Base-by-base conservation (phyloP, 108 stramenopile species). In the Nannochloropsis oceanica region DNA sequence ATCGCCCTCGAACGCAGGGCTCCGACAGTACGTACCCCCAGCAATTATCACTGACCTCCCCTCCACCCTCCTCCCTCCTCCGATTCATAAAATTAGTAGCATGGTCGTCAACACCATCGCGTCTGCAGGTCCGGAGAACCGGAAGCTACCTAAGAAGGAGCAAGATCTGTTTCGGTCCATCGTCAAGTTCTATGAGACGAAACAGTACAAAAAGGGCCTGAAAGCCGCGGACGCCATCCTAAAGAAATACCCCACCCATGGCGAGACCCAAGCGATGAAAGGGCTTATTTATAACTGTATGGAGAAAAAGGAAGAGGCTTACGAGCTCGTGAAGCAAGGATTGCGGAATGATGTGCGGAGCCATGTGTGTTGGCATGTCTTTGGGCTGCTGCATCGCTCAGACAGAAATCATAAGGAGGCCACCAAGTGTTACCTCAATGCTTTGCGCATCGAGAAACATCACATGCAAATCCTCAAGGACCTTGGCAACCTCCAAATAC, bases 361-460 rank as follows among this genome's bases (percentile, higher is more conserved):
- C 34, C 97, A 97, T 91, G 96, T 98, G 22, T 99, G 97, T 93
- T 99, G 99, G 99, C 97, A 99, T 89, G 99, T 99, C 83, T 97
- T 93, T 84, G 99, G 99, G 82, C 90, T 99, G 13, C 91, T 98
- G 81, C 93, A 99, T 87, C 93, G 97, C 80, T 90, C 94, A n/a
- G 95, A 96, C 86, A 93, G 94, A 18, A 96, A 99, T 87, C 98
- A 99, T 90, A 90, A 87, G 83, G 95, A 97, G 89, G 97, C 99
- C 80, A 96, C 97, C 89, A 98, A 99, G 93, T 96, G 96, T 84
- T 99, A 97, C 92, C 96, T 96, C 86, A 95, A 96, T 84, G 99
- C 99, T 13, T 89, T 99, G 34, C 92, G 95, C 27, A 95, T 97
- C 44, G 96, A 99, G 84, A 82, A 90, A 13, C 92, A 94, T 12